Evolutionary conservation across 176 grass and related monocot species (phyloP).

Genomic region (Oryza punctata): DNA sequence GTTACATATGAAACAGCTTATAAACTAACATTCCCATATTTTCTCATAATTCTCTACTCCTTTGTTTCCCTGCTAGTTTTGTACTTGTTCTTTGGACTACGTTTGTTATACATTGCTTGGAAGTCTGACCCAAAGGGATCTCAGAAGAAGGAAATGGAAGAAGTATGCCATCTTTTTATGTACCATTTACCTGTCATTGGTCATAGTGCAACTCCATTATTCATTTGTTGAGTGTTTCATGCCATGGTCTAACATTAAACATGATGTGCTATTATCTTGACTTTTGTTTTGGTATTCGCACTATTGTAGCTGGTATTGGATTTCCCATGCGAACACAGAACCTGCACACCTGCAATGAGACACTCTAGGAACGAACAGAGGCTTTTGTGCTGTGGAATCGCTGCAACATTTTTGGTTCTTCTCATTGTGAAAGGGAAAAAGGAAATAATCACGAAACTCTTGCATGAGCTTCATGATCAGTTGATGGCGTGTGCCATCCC

Average conservation of each 20-base stretch:
- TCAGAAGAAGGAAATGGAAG: constrained; percentile 92
- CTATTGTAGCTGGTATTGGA: not conserved
- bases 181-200: not conserved
- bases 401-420: not conserved
- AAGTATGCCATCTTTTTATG: constrained; percentile 50
- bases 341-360: not conserved
- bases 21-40: not conserved
- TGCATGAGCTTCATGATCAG: not conserved
- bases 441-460: not conserved
- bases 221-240: not conserved
- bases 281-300: not conserved
- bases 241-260: not conserved
- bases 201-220: not conserved
- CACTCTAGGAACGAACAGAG: not conserved
- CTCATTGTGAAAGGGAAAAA: not conserved
- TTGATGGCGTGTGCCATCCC: not conserved
- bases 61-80: constrained; percentile 57
- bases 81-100: constrained; percentile 84
- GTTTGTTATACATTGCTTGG: constrained; percentile 91
- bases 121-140: constrained; percentile 79
- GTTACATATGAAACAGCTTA: constrained; percentile 9
- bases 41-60: constrained; percentile 27
- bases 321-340: not conserved
- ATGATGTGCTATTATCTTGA: not conserved
- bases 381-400: not conserved